Base-by-base conservation (phyloP, 2,329 filamentous ascomycete species). In the Mycosphaerella sp. region DNA sequence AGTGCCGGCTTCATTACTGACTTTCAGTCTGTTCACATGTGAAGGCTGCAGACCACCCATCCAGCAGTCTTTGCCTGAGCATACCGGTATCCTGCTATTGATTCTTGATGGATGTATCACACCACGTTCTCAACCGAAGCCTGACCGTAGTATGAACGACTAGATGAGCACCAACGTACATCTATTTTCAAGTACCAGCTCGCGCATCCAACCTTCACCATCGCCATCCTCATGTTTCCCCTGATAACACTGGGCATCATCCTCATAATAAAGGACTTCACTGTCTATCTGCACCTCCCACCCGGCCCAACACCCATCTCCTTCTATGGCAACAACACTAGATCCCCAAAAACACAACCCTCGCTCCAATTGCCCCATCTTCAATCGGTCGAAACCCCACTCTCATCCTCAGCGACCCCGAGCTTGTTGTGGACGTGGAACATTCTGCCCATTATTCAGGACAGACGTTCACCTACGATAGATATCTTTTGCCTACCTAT, bases 361-460 rank as follows among this genome's bases (percentile, higher is more conserved):
- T 73, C 69, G 70, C 50, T 72, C 8, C 64, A 69, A 46, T 71
- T 75, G 73, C 0, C 71, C 72, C 3, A 74, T 75, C 43, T 75
- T 72, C 60, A 75, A 70, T 75, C 21, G 73, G 73, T 0, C 65
- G 72, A n/a, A 68, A 66, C 9, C 72, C 73, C 2, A 73, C 72
- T 0, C 53, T 76, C 4, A 64, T 76, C 45, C 64, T 75, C 44
- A 74, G 69, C 0, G 73, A 75, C 54, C 72, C 72, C 62, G 5
- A 62, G 61, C 14, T 21, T 70, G 14, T 55, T 83, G 0, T 82
- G 79, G 79, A 66, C 64, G 0, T 70, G 67, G 44, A 63, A 71
- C 35, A 65, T 72, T 27, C 12, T 48, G 50, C 61, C 65, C 0
- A 53, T 60, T 4, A n/a, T n/a, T n/a, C n/a, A n/a, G n/a, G n/a